Conservation (phyloP, 176 grass and related monocot genomes). For the Lolium multiflorum region DNA sequence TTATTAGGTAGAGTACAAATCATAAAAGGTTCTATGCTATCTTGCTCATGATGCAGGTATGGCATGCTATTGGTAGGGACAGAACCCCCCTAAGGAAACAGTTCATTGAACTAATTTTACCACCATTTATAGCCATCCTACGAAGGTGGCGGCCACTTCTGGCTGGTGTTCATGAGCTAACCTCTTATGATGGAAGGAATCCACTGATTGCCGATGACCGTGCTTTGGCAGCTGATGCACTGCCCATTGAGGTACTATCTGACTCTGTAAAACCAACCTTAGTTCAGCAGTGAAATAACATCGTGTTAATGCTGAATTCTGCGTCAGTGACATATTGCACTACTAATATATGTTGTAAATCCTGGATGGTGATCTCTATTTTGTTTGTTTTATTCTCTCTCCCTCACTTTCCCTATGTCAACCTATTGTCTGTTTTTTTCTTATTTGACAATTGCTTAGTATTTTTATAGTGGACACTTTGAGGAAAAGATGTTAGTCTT, state of each 20-base stretch:
- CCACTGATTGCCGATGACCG: slow-evolving; percentile 91
- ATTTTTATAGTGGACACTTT: slow-evolving; percentile 13
- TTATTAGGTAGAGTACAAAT: not conserved
- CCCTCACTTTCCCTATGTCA: not conserved
- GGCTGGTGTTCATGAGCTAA: slow-evolving; percentile 97
- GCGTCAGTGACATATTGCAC: not conserved
- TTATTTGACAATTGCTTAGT: not conserved
- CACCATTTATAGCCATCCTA: slow-evolving; percentile 93
- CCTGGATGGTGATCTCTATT: slow-evolving; percentile 13
- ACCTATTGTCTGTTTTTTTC: slow-evolving; percentile 18
- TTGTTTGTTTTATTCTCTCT: slow-evolving; percentile 22
- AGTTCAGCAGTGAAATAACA: slow-evolving; percentile 15
- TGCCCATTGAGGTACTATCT: slow-evolving; percentile 73
- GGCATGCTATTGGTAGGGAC: slow-evolving; percentile 90
- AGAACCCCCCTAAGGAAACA: slow-evolving; percentile 84
- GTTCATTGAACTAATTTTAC: slow-evolving; percentile 86
- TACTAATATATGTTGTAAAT: slow-evolving; percentile 3
- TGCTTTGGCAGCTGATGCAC: slow-evolving; percentile 84
- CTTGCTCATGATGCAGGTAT: slow-evolving; percentile 68
- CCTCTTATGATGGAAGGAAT: slow-evolving; percentile 96
- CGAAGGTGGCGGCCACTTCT: slow-evolving; percentile 90
- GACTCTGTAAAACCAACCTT: slow-evolving; percentile 35
- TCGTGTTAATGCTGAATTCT: slow-evolving; percentile 23
- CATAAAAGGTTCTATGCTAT: slow-evolving; percentile 14
- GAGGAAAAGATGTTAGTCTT: not conserved